Evolutionary conservation across 163 green algal genomes (phyloP), one percentile per base, ranked within the genome.

Genomic region (Coccomyxa subellipsoidea): DNA sequence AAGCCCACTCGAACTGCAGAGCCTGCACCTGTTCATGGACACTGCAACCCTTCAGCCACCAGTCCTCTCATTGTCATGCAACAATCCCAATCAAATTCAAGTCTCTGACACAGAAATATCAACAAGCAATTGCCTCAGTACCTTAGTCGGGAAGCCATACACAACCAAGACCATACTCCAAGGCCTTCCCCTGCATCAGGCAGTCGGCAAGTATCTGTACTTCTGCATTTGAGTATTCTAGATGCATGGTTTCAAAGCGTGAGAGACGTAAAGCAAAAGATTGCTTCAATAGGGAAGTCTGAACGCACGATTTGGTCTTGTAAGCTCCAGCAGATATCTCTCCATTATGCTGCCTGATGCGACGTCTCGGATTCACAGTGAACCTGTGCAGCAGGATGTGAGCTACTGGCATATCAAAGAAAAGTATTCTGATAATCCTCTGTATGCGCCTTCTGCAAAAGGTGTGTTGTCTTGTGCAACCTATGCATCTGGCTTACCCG

Each of bases 1-100:
- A 98, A 4, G 94, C 93, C 94, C 94, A 98, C 83, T 98, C 94
- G 90, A 98, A 98, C 86, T 97, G 94, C 80, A 98, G 89, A 4
- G 94, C 94, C 34, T 92, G 86, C 2, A 92, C 85, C 90, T 95
- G 89, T 18, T 78, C 2, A n/a, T n/a, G n/a, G 31, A 38, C 7
- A 72, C n/a, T n/a, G n/a, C n/a, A n/a, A n/a, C n/a, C n/a, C n/a
- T n/a, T n/a, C n/a, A n/a, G n/a, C n/a, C n/a, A n/a, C n/a, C n/a
- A n/a, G n/a, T n/a, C n/a, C n/a, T n/a, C n/a, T n/a, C n/a, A n/a
- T n/a, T n/a, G n/a, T n/a, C n/a, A n/a, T n/a, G n/a, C n/a, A n/a
- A n/a, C n/a, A n/a, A n/a, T n/a, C n/a, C n/a, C n/a, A n/a, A n/a
- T n/a, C n/a, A n/a, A n/a, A n/a, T n/a, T n/a, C n/a, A n/a, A n/a